A percentile compares a stretch with the other conserved stretches of the same genome.
phyloP scores from a whole-genome alignment of 129 eudicot genomes.

The Cynara cardunculus region DNA sequence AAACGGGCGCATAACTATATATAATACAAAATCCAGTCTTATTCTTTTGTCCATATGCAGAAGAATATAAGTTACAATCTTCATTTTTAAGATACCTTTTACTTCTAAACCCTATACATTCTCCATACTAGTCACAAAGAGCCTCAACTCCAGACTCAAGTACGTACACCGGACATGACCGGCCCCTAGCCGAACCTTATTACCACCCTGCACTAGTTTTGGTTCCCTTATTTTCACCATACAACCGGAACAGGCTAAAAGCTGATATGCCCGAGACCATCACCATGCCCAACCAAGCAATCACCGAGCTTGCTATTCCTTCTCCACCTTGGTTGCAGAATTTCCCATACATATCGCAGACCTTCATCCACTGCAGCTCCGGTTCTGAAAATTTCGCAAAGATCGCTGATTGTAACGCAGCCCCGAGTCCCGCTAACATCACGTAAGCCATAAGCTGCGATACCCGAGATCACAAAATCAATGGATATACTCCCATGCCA shows the following conservation, averaged over 20 bases:
- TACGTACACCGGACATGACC: neutral
- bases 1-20: neutral
- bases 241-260: constrained; percentile 61
- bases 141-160: neutral
- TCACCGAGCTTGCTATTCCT: constrained; percentile 46
- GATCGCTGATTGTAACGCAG: constrained; percentile 43
- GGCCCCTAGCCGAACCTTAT: neutral
- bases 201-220: constrained; percentile 47
- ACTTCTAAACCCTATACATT: constrained; percentile 1
- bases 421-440: constrained; percentile 44
- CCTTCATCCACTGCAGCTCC: constrained; percentile 61
- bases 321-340: constrained; percentile 60
- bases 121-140: constrained; percentile 5
- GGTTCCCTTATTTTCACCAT: constrained; percentile 41
- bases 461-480: neutral
- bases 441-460: constrained; percentile 57
- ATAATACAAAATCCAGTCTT: no score
- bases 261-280: constrained; percentile 51
- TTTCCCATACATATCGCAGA: constrained; percentile 49
- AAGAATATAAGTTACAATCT: neutral
- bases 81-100: neutral
- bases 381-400: constrained; percentile 46
- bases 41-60: neutral
- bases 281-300: constrained; percentile 45
- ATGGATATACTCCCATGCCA: neutral